Percentiles rank a stretch among this genome's conserved stretches.
Evolutionary conservation across 306 rosid species (phyloP).

Genomic region (Prunus mume): DNA sequence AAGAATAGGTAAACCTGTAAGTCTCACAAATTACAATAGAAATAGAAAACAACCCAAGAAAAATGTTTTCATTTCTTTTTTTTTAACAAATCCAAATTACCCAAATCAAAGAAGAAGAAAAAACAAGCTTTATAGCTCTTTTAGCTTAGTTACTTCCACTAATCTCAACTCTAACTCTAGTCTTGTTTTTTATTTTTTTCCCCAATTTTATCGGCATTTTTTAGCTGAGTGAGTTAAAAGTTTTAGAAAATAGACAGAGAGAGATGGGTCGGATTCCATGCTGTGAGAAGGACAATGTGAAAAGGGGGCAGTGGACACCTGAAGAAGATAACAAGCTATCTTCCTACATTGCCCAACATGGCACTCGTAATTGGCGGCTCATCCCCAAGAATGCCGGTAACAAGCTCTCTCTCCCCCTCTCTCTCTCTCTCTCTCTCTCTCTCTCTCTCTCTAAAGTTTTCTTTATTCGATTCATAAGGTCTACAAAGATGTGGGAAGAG

Average conservation of each 20-base stretch:
- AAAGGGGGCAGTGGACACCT: conserved; percentile 93
- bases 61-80: conserved; percentile 14
- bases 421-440: background rate
- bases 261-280: conserved; percentile 92
- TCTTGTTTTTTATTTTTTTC: background rate
- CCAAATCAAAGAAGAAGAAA: background rate
- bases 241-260: background rate
- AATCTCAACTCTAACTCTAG: background rate
- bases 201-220: background rate
- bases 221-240: background rate
- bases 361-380: conserved; percentile 64
- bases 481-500: conserved; percentile 91
- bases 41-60: conserved; percentile 8
- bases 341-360: conserved; percentile 67
- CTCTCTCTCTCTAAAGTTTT: background rate
- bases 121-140: background rate
- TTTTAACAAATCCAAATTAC: background rate
- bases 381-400: conserved; percentile 63
- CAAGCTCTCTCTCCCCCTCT: background rate
- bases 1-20: background rate
- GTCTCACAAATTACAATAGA: conserved; percentile 5
- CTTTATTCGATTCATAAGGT: conserved; percentile 33
- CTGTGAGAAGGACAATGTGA: conserved; percentile 79
- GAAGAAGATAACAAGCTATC: conserved; percentile 92
- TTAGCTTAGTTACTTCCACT: background rate